A percentile compares a stretch with the other conserved stretches of the same genome.
These are phyloP conservation scores for Metschnikowia hibisci DNA, from an alignment of 805 yeast species.

Conservation along the genomic window DNA sequence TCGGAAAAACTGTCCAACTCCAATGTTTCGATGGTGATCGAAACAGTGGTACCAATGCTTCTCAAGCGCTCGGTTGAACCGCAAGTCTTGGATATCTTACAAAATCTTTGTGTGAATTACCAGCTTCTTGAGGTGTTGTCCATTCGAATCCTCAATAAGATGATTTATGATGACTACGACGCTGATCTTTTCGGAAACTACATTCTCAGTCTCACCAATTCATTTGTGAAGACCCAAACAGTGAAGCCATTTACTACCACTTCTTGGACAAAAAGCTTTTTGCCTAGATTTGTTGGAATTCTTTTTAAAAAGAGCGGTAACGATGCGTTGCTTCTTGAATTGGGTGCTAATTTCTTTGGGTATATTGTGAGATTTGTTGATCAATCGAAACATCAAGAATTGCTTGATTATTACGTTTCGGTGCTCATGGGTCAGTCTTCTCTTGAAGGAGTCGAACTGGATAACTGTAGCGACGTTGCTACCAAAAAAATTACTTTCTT, in stretches of 20 bases:
- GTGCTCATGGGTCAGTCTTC: conserved; percentile 31
- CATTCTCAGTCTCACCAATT: conserved; percentile 18
- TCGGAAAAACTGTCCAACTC: conserved; percentile 19
- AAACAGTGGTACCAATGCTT: conserved; percentile 28
- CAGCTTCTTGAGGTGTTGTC: conserved; percentile 43
- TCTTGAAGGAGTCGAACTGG: conserved; percentile 10
- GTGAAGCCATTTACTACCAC: conserved; percentile 35
- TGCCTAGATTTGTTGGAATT: conserved; percentile 35
- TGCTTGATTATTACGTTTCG: conserved; percentile 36
- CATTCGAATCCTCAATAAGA: conserved; percentile 41
- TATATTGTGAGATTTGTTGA: conserved; percentile 38
- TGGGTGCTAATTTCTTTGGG: conserved; percentile 40
- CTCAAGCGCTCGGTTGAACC: conserved; percentile 31
- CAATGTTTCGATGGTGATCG: conserved; percentile 36
- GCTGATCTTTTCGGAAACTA: conserved; percentile 9
- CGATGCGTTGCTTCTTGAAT: conserved; percentile 30
- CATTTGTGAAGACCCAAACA: conserved; percentile 27
- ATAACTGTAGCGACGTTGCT: conserved; percentile 23
- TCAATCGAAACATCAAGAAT: conserved; percentile 40
- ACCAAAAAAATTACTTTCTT: conserved; percentile 31
- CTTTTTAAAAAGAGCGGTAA: conserved; percentile 14
- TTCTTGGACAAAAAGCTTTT: conserved; percentile 41
- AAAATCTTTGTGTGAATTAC: conserved; percentile 36
- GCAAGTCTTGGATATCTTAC: conserved; percentile 21
- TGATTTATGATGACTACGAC: conserved; percentile 20